A percentile compares a stretch with the other conserved stretches of the same genome.
phyloP scores from a whole-genome alignment of 768 basidiomycete species.

The Rhizopogon vulgaris region DNA sequence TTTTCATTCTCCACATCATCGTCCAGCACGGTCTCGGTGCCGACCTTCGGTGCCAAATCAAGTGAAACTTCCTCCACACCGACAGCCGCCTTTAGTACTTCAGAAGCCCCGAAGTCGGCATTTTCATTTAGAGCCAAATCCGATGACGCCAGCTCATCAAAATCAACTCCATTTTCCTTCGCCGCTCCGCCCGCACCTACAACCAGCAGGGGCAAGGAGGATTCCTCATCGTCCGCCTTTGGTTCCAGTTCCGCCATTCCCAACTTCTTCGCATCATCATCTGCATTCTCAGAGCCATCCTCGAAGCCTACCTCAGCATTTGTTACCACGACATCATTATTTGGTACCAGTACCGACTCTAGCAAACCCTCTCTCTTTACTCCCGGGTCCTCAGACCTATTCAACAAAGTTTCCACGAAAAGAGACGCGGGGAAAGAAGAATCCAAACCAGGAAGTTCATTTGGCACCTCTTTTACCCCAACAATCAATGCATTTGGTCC shows the following conservation, averaged over 20 bases:
- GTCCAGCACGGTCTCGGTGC: not conserved
- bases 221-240: constrained; percentile 11
- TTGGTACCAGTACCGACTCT: constrained; percentile 16
- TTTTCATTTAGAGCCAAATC: constrained; percentile 18
- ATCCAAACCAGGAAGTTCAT: constrained; percentile 6
- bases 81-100: constrained; percentile 8
- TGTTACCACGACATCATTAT: constrained; percentile 14
- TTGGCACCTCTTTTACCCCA: constrained; percentile 12
- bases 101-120: constrained; percentile 22
- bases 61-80: constrained; percentile 9
- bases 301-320: constrained; percentile 21
- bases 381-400: constrained; percentile 2
- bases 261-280: constrained; percentile 17
- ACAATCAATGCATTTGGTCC: constrained; percentile 14
- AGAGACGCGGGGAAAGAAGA: constrained; percentile 11
- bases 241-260: constrained; percentile 10
- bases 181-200: constrained; percentile 6
- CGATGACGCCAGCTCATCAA: constrained; percentile 4
- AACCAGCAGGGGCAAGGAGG: not conserved
- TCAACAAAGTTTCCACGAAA: constrained; percentile 2
- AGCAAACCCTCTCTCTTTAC: constrained; percentile 10
- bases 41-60: constrained; percentile 16
- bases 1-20: constrained; percentile 12
- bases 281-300: constrained; percentile 13
- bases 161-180: constrained; percentile 16